phyloP scores from a whole-genome alignment of 2,329 filamentous ascomycete species.

The Sporothrix euskadiensis region DNA sequence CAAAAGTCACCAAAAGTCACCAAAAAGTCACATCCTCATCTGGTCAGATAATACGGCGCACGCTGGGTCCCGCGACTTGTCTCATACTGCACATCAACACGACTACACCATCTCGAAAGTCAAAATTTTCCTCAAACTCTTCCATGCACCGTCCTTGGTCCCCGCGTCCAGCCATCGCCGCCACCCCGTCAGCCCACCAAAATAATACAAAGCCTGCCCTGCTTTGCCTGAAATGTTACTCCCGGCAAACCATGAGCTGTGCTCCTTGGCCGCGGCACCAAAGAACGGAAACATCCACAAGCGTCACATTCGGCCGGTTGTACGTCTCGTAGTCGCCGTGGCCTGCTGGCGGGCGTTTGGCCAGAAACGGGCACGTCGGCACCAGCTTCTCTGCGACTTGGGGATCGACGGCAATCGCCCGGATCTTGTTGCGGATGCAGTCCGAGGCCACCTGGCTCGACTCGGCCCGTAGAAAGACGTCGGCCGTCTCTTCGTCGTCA shows the following conservation, averaged over 20 bases:
- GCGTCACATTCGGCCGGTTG: slow-evolving; percentile 47
- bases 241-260: background rate
- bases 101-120: background rate
- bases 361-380: slow-evolving; percentile 48
- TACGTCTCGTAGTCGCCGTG: slow-evolving; percentile 52
- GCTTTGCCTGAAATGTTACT: background rate
- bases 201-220: background rate
- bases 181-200: background rate
- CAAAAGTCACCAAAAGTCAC: background rate
- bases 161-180: background rate
- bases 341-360: slow-evolving; percentile 50
- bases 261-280: background rate
- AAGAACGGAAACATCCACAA: slow-evolving; percentile 47
- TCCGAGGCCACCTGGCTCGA: slow-evolving; percentile 38
- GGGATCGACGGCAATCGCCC: slow-evolving; percentile 41
- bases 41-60: background rate
- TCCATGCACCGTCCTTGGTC: background rate
- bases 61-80: background rate
- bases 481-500: slow-evolving; percentile 24
- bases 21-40: background rate
- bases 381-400: slow-evolving; percentile 41
- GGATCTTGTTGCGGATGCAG: slow-evolving; percentile 43
- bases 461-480: slow-evolving; percentile 36
- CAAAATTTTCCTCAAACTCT: background rate
- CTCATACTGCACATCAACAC: background rate